A percentile compares a stretch with the other conserved stretches of the same genome.
Evolutionary conservation across 495 filamentous ascomycete species (phyloP).

Genomic region (Aspergillus coremiiformis): DNA sequence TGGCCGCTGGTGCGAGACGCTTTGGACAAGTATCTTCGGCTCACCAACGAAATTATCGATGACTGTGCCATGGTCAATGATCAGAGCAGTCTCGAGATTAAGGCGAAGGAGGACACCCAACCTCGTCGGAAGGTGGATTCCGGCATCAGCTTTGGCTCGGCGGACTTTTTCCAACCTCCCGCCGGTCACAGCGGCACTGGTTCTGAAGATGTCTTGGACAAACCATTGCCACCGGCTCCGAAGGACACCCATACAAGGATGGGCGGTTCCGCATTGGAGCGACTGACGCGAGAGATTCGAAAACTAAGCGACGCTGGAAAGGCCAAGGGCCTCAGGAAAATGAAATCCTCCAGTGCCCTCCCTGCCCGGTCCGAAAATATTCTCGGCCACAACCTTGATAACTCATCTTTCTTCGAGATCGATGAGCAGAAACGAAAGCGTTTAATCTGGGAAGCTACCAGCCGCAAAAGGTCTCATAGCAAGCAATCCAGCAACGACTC

Average conservation of each 20-base stretch:
- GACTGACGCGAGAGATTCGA: constrained; percentile 50
- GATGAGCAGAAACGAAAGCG: constrained; percentile 44
- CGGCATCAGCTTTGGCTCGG: constrained; percentile 51
- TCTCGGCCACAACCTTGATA: constrained; percentile 17
- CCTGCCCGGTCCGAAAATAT: constrained; percentile 20
- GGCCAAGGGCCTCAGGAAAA: constrained; percentile 38
- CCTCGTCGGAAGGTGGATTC: constrained; percentile 52
- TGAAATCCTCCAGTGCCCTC: constrained; percentile 41
- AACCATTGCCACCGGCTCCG: constrained; percentile 41
- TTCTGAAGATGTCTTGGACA: constrained; percentile 29
- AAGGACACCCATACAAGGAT: constrained; percentile 20
- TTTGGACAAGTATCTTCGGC: constrained; percentile 54
- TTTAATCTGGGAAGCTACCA: constrained; percentile 41
- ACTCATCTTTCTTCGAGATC: constrained; percentile 38
- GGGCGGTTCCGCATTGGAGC: constrained; percentile 48
- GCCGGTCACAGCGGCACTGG: constrained; percentile 30
- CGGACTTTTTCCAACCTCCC: constrained; percentile 19
- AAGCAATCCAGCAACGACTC: constrained; percentile 18
- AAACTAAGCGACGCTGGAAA: constrained; percentile 34
- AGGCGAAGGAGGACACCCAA: constrained; percentile 21
- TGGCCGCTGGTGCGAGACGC: constrained; percentile 50
- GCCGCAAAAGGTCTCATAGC: constrained; percentile 33
- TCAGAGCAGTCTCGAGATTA: constrained; percentile 36
- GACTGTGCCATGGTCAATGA: constrained; percentile 49
- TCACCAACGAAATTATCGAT: constrained; percentile 53